Conservation (phyloP, 73 alveolate genomes). For the Effrenium voratum region DNA sequence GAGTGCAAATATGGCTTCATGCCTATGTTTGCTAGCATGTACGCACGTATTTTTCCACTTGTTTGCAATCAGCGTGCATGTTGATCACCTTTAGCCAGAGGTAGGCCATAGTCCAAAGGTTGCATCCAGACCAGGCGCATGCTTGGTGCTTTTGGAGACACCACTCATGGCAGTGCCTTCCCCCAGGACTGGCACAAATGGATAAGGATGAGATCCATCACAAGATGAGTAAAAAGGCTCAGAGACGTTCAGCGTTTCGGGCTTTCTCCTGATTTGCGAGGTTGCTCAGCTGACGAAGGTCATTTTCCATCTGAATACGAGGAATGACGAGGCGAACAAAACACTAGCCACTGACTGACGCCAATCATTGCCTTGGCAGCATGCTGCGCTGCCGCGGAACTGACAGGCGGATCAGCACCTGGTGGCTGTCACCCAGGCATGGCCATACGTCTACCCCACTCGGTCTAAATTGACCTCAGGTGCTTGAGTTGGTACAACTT, state of each 20-base stretch:
- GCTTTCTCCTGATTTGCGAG: not conserved
- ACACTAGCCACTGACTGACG: not conserved
- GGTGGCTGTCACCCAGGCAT: slow-evolving; percentile 68
- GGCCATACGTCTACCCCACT: too few species aligned
- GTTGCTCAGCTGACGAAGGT: slow-evolving; percentile 98
- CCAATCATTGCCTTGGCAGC: not conserved
- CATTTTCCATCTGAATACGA: slow-evolving; percentile 98
- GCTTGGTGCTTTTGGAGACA: too few species aligned
- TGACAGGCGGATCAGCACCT: slow-evolving; percentile 82
- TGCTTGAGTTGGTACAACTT: too few species aligned
- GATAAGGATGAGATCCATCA: slow-evolving; percentile 95
- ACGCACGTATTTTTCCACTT: too few species aligned
- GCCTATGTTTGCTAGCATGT: too few species aligned
- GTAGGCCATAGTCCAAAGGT: too few species aligned
- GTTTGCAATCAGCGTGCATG: too few species aligned
- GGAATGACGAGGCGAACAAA: slow-evolving; percentile 97
- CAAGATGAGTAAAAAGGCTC: slow-evolving; percentile 96
- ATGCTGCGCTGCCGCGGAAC: not conserved
- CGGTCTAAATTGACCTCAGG: too few species aligned
- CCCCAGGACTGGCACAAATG: not conserved
- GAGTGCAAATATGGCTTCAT: too few species aligned
- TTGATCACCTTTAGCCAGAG: too few species aligned
- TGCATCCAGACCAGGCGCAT: too few species aligned
- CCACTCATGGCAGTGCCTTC: too few species aligned
- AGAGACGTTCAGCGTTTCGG: not conserved